Evolutionary conservation across 2,329 filamentous ascomycete genomes (phyloP), one percentile per base, ranked within the genome.

Genomic region (Penicillium sp.): DNA sequence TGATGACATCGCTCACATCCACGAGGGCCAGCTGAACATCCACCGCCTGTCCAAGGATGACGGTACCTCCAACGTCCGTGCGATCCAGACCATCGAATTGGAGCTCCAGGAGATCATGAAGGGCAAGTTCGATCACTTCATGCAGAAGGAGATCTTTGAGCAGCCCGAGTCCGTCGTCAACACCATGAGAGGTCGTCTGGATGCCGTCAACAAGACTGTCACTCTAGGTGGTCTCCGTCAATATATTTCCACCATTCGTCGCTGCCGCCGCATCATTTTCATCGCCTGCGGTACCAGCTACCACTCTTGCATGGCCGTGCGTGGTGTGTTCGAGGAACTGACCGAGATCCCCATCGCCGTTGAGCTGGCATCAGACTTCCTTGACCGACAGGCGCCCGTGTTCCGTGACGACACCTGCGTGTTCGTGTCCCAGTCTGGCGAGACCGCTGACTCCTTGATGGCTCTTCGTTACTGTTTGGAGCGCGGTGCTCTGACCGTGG

Each of bases 71-170:
- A 96, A 97, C 68, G 89, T 97, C 61, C 90, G 93, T 70, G 89
- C 87, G 63, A 98, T 98, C 70, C 93, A 98, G 80, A 98, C 93
- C 46, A 82, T 98, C 46, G 93, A 98, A 79, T 87, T 98, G 41
- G 89, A 98, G 79, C 85, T 98, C 56, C 93, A 98, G 78, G 90
- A 98, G 78, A 98, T 98, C 74, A 98, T 98, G 93, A 98, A 98
- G 85, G 93, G 93, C 73, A 94, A 93, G 70, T 98, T 97, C 74
- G 93, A 98, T 72, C 93, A 98, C 77, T 98, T 96, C 80, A 98
- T 98, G 93, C 93, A 98, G 73, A 98, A 98, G 83, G 93, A 98
- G 73, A 98, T 98, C 66, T 98, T 98, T 72, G 93, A 98, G 80
- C 93, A 98, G 78, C 93, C 93, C 66, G 93, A 98, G 76, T 98